Percentiles rank a stretch among this genome's conserved stretches.
Evolutionary conservation across 768 basidiomycete genomes (phyloP).

Genomic region (Boletus tomentosulus): DNA sequence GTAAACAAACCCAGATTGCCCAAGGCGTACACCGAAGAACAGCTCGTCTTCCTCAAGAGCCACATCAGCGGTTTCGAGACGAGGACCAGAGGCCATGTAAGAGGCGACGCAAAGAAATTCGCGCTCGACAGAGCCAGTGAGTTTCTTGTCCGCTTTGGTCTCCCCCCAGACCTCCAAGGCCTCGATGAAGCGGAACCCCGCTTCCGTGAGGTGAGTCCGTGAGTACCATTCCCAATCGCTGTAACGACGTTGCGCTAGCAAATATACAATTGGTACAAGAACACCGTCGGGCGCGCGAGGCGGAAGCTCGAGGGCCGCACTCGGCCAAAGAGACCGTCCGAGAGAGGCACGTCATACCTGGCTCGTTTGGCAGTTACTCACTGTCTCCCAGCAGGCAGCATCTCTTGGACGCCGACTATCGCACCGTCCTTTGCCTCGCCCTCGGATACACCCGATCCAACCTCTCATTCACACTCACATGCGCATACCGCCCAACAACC

Average conservation of each 20-base stretch:
- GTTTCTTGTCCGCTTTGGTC: slow-evolving; percentile 55
- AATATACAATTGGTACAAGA: slow-evolving; percentile 75
- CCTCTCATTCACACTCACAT: slow-evolving; percentile 20
- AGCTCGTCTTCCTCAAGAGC: slow-evolving; percentile 54
- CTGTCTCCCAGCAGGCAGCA: slow-evolving; percentile 13
- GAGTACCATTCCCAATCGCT: not conserved
- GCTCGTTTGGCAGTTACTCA: not conserved
- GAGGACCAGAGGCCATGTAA: slow-evolving; percentile 52
- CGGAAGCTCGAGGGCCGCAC: slow-evolving; percentile 55
- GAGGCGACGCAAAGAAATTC: slow-evolving; percentile 69
- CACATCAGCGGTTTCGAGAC: slow-evolving; percentile 54
- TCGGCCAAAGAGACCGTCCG: slow-evolving; percentile 46
- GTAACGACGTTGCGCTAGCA: slow-evolving; percentile 30
- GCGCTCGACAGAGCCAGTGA: slow-evolving; percentile 59
- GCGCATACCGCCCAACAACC: slow-evolving; percentile 19
- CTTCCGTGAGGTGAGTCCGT: slow-evolving; percentile 51
- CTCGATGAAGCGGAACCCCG: slow-evolving; percentile 56
- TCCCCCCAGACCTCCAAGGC: slow-evolving; percentile 50
- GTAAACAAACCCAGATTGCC: slow-evolving; percentile 62
- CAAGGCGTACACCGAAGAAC: slow-evolving; percentile 62
- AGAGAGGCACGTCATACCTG: slow-evolving; percentile 39
- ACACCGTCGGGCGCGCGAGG: slow-evolving; percentile 58
- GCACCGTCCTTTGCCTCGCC: slow-evolving; percentile 35
- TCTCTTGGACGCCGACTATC: slow-evolving; percentile 39
- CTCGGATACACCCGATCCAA: slow-evolving; percentile 26